Base-by-base conservation (phyloP, 1,284 basidiomycete species). In the Cryptococcus wingfieldii region DNA sequence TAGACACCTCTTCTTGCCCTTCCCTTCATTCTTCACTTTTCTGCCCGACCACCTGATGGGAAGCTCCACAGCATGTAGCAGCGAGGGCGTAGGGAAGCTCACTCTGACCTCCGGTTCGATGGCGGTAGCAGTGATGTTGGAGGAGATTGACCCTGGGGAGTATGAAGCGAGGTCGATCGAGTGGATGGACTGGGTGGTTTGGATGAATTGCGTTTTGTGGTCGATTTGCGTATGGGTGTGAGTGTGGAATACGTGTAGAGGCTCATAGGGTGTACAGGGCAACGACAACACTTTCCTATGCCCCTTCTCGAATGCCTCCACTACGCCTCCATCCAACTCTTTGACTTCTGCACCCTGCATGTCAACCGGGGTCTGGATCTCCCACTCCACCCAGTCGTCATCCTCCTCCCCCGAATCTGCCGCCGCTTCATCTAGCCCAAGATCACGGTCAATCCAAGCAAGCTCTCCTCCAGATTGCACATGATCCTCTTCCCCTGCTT, bases 1-100 rank as follows among this genome's bases (percentile, higher is more conserved):
- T 31, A 76, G 55, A 60, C 74, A 76, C 38, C 69, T 61, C 64
- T 74, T 73, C 44, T 60, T 58, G n/a, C 69, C 62, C 23, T 38
- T 56, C 46, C 34, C 53, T 18, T 48, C 49, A 13, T 44, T 44
- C 38, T 55, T 48, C 27, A 47, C 9, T 28, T 50, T 31, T 23
- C 42, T 23, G n/a, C 18, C 43, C 13, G 42, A 55, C 50, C 55
- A 54, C 37, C 43, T 46, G 44, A 54, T 54, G 1, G 41, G 46
- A n/a, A 50, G 46, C 16, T 54, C 50, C 41, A 42, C 41, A n/a
- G 8, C 14, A 7, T 2, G 41, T 42, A 23, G 41, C 31, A 34
- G 14, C 7, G 41, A 42, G 14, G 14, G 16, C 8, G 8, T 16
- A 42, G 16, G 41, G 14, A n/a, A n/a, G 41, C 19, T 23, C 7